Percentiles rank a stretch among this genome's conserved stretches.
These are phyloP conservation scores for Fomitopsis schrenkii DNA, from an alignment of 1,284 basidiomycete genomes.

Conservation along the genomic window DNA sequence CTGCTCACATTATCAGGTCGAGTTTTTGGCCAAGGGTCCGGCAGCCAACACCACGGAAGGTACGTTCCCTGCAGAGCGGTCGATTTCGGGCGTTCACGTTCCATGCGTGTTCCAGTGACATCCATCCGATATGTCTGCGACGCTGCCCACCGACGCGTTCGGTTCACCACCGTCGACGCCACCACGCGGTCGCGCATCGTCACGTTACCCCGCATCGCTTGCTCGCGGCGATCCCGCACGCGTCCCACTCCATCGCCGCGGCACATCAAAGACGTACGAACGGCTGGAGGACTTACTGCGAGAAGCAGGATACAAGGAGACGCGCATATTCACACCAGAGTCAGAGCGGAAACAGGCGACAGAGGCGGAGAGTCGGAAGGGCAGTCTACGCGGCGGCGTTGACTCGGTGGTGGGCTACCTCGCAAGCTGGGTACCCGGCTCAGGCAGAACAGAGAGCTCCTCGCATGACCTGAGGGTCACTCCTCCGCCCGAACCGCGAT, in stretches of 20 bases:
- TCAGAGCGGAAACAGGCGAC: constrained; percentile 43
- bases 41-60: too few species aligned
- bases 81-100: too few species aligned
- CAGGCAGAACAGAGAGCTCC: too few species aligned
- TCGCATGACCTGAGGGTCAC: not conserved
- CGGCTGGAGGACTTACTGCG: constrained; percentile 77
- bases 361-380: constrained; percentile 23
- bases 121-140: not conserved
- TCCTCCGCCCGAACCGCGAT: not conserved
- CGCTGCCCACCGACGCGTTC: not conserved
- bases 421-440: constrained; percentile 43
- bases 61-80: too few species aligned
- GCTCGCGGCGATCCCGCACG: constrained; percentile 36
- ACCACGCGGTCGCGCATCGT: constrained; percentile 23
- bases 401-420: constrained; percentile 56
- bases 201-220: constrained; percentile 53
- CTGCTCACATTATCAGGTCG: too few species aligned
- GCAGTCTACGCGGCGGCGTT: constrained; percentile 34
- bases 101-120: too few species aligned
- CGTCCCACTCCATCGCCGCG: constrained; percentile 69
- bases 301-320: constrained; percentile 75
- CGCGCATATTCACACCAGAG: constrained; percentile 44
- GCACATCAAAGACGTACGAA: constrained; percentile 76
- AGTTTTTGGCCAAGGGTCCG: too few species aligned
- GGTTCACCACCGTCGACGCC: constrained; percentile 22